Conservation (phyloP, 345 rosid genomes). For the Camelina laxa region DNA sequence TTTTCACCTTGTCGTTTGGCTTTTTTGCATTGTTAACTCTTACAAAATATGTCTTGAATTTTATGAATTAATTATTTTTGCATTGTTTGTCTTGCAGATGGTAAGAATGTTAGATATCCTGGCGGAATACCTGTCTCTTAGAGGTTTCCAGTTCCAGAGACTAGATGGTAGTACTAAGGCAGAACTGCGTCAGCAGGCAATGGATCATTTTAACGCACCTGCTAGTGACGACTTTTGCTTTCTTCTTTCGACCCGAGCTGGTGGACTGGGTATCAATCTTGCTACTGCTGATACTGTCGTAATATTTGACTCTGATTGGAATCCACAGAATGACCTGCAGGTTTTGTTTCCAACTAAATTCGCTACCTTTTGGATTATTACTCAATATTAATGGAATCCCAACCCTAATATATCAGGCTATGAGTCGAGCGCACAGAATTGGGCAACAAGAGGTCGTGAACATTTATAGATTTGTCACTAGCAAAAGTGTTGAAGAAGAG, state of each 20-base stretch:
- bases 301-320: conserved; percentile 99
- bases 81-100: conserved; percentile 64
- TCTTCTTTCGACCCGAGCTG: conserved; percentile 98
- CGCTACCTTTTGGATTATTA: conserved; percentile 18
- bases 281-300: conserved; percentile 99
- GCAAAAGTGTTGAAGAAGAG: conserved; percentile 99
- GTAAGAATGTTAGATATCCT: conserved; percentile 98
- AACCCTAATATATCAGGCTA: conserved; percentile 65
- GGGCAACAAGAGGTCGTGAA: conserved; percentile 99
- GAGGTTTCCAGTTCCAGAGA: conserved; percentile 98
- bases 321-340: conserved; percentile 99
- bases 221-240: conserved; percentile 99
- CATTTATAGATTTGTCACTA: conserved; percentile 97
- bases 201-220: conserved; percentile 99
- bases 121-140: conserved; percentile 84
- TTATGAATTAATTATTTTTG: conserved; percentile 17
- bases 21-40: conserved; percentile 25
- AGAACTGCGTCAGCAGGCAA: conserved; percentile 98
- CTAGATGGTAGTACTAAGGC: conserved; percentile 99
- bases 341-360: conserved; percentile 42
- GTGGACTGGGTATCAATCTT: conserved; percentile 98
- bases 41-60: neutral
- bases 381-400: conserved; percentile 19
- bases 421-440: conserved; percentile 99
- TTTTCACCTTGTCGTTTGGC: conserved; percentile 4